phyloP scores from a whole-genome alignment of 2,329 filamentous ascomycete species.

The Anthostomella pinea region DNA sequence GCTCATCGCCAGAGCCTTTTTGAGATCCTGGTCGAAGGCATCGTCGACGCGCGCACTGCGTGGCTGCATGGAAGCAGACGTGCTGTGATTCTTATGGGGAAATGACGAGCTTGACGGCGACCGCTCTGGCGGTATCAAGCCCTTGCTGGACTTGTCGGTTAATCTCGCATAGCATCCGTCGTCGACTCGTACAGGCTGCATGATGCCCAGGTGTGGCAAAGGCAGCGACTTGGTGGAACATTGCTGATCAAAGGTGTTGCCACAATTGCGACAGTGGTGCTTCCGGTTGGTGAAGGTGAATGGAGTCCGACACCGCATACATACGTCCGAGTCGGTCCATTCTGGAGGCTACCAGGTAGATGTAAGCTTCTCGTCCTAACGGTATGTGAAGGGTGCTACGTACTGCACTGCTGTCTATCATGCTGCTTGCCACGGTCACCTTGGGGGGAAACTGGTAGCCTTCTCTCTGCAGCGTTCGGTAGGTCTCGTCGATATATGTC shows the following conservation, averaged over 20 bases:
- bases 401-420: slow-evolving; percentile 96
- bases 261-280: slow-evolving; percentile 96
- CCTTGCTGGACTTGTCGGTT: slow-evolving; percentile 66
- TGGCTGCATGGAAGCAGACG: slow-evolving; percentile 72
- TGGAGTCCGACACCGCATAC: slow-evolving; percentile 92
- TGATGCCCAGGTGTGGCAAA: slow-evolving; percentile 87
- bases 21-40: slow-evolving; percentile 91
- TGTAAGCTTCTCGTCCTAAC: slow-evolving; percentile 14
- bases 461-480: slow-evolving; percentile 76
- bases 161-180: slow-evolving; percentile 93
- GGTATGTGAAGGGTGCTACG: slow-evolving; percentile 30
- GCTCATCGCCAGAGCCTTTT: slow-evolving; percentile 93
- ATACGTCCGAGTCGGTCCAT: slow-evolving; percentile 97
- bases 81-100: slow-evolving; percentile 63
- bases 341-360: slow-evolving; percentile 71
- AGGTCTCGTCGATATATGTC: slow-evolving; percentile 84
- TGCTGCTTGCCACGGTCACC: slow-evolving; percentile 85
- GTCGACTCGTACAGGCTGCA: slow-evolving; percentile 88
- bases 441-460: slow-evolving; percentile 88
- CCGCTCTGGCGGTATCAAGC: slow-evolving; percentile 36
- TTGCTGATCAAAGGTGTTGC: slow-evolving; percentile 93
- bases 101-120: slow-evolving; percentile 43
- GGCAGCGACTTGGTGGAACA: slow-evolving; percentile 88
- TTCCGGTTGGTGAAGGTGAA: slow-evolving; percentile 99
- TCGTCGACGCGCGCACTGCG: slow-evolving; percentile 85